Evolutionary conservation across 805 yeast species (phyloP).

Genomic region (Candida pini): DNA sequence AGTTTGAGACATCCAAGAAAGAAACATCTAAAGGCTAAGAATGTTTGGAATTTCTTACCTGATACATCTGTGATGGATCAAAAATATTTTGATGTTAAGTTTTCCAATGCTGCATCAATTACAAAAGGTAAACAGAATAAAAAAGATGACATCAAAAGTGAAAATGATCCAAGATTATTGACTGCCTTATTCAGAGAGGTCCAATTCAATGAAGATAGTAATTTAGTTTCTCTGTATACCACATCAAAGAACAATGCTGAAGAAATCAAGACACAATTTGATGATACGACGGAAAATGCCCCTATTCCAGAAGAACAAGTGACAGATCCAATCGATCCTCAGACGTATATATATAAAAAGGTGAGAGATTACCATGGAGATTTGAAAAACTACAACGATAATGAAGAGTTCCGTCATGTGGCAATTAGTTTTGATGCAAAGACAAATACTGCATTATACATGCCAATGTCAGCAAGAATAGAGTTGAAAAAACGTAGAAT

Average conservation of each 20-base stretch:
- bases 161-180: constrained; percentile 32
- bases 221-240: constrained; percentile 69
- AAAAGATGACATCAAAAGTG: constrained; percentile 27
- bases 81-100: constrained; percentile 57
- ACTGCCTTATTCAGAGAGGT: constrained; percentile 72
- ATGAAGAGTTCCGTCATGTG: constrained; percentile 53
- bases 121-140: constrained; percentile 30
- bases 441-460: constrained; percentile 58
- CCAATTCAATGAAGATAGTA: constrained; percentile 56
- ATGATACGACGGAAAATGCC: constrained; percentile 44
- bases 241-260: constrained; percentile 40
- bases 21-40: constrained; percentile 65
- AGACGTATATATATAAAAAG: constrained; percentile 53
- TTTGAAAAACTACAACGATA: constrained; percentile 36
- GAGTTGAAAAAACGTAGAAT: constrained; percentile 84
- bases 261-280: constrained; percentile 36
- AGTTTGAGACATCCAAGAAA: constrained; percentile 72
- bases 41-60: constrained; percentile 78
- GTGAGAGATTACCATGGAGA: constrained; percentile 78
- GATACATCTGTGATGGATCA: constrained; percentile 90
- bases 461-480: constrained; percentile 71
- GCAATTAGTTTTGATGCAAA: constrained; percentile 57
- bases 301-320: constrained; percentile 43
- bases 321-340: constrained; percentile 29
- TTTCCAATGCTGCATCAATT: constrained; percentile 51